Evolutionary conservation across 2,329 filamentous ascomycete species (phyloP).

Genomic region (Fusarium agapanthi): DNA sequence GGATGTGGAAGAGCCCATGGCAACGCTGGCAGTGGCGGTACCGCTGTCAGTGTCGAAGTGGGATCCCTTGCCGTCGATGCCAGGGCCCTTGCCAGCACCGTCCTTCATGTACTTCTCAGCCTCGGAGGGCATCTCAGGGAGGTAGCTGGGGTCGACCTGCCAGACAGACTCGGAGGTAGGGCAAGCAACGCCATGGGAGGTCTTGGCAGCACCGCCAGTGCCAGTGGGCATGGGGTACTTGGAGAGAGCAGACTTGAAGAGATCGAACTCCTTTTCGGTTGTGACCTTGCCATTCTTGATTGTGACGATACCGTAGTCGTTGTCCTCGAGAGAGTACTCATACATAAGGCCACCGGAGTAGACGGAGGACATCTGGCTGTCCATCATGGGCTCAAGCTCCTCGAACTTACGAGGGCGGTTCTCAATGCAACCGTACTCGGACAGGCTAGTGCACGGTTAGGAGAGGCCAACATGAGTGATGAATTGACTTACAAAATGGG

Average conservation of each 20-base stretch:
- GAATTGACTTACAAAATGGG: constrained; percentile 74
- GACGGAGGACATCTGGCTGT: constrained; percentile 80
- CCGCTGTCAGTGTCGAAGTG: constrained; percentile 60
- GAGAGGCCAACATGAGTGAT: neutral
- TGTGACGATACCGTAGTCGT: constrained; percentile 81
- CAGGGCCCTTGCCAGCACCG: constrained; percentile 63
- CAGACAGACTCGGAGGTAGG: constrained; percentile 59
- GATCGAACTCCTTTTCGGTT: constrained; percentile 68
- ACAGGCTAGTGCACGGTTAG: constrained; percentile 63
- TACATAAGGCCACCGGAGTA: constrained; percentile 98
- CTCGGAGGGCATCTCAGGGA: constrained; percentile 61
- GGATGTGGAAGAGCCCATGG: constrained; percentile 44
- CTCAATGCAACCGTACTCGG: constrained; percentile 90
- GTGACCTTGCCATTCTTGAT: constrained; percentile 64
- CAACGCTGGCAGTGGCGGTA: constrained; percentile 55
- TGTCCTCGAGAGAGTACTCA: constrained; percentile 86
- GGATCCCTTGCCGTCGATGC: constrained; percentile 62
- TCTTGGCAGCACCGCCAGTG: constrained; percentile 58
- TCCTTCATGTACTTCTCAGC: constrained; percentile 63
- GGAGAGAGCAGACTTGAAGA: constrained; percentile 58
- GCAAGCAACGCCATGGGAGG: constrained; percentile 58
- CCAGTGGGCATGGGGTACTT: constrained; percentile 62
- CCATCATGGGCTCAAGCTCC: constrained; percentile 84
- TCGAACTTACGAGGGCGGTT: constrained; percentile 80
- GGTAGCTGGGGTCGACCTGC: constrained; percentile 59